Percentiles rank a stretch among this genome's conserved stretches.
phyloP scores from a whole-genome alignment of 2,329 filamentous ascomycete genomes.

The Pleurostoma richardsiae region DNA sequence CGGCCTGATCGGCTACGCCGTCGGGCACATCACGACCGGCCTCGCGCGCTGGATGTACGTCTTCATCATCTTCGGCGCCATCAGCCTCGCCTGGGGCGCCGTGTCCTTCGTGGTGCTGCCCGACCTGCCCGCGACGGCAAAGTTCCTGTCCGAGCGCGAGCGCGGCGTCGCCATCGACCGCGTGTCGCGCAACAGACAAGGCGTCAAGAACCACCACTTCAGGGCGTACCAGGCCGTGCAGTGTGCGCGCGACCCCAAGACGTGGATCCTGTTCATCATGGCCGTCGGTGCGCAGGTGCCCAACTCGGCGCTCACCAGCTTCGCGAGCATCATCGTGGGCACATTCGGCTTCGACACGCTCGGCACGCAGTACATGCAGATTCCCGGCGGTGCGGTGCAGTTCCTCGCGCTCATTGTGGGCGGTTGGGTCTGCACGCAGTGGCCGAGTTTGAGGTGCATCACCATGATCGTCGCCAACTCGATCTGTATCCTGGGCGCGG shows the following conservation, averaged over 20 bases:
- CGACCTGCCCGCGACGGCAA: slow-evolving; percentile 56
- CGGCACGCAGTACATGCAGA: slow-evolving; percentile 35
- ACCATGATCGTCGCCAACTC: slow-evolving; percentile 52
- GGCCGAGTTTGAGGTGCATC: slow-evolving; percentile 42
- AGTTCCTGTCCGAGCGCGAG: slow-evolving; percentile 54
- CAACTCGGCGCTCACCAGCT: slow-evolving; percentile 32
- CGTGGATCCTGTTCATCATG: slow-evolving; percentile 49
- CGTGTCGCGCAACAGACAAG: slow-evolving; percentile 43
- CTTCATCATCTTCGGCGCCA: slow-evolving; percentile 53
- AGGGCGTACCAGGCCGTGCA: slow-evolving; percentile 39
- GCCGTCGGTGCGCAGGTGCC: slow-evolving; percentile 9
- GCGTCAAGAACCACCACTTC: slow-evolving; percentile 47
- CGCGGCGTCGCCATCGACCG: slow-evolving; percentile 48
- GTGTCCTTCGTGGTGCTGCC: slow-evolving; percentile 53
- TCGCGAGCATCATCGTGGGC: slow-evolving; percentile 22
- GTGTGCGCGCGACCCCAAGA: slow-evolving; percentile 48
- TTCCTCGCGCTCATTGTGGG: slow-evolving; percentile 46
- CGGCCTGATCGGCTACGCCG: slow-evolving; percentile 51
- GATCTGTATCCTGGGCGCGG: slow-evolving; percentile 49
- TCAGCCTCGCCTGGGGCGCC: slow-evolving; percentile 51
- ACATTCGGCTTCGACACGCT: slow-evolving; percentile 22
- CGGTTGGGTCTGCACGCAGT: slow-evolving; percentile 45
- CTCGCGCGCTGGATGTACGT: slow-evolving; percentile 51
- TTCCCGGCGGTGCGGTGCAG: slow-evolving; percentile 54
- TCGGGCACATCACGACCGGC: slow-evolving; percentile 51